These are phyloP conservation scores for Scenedesmus sp. DNA, from an alignment of 163 green algal species.

Conservation along the genomic window DNA sequence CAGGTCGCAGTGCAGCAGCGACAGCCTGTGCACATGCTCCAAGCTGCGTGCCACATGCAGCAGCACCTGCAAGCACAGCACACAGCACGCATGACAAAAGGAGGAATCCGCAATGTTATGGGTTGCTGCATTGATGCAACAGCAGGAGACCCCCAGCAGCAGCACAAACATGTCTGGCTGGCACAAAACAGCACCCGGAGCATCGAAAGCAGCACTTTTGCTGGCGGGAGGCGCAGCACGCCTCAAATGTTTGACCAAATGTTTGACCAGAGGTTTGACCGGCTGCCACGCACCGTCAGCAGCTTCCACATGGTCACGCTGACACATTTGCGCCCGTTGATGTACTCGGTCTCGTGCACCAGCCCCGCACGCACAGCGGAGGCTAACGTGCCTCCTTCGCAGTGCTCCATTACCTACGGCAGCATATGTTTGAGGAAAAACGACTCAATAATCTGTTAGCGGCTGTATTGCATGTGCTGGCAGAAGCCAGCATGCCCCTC, in stretches of 20 bases:
- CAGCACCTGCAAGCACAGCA: neutral
- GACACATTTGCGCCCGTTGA: neutral
- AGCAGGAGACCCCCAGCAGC: neutral
- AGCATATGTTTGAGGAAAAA: neutral
- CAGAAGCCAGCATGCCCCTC: no score
- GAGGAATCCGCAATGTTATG: neutral
- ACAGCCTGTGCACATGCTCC: neutral
- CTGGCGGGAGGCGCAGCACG: no score
- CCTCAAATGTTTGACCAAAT: no score
- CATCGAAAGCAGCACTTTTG: no score
- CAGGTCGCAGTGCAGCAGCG: constrained; percentile 16
- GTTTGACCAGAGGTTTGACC: no score
- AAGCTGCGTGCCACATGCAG: constrained; percentile 3
- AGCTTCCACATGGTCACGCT: neutral
- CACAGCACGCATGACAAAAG: neutral
- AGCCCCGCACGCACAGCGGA: neutral
- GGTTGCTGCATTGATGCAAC: neutral
- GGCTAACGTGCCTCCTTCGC: neutral
- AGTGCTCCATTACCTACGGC: neutral
- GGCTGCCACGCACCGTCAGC: neutral
- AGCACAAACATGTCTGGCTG: no score
- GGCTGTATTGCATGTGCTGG: neutral
- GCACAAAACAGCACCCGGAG: no score
- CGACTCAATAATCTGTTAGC: neutral
- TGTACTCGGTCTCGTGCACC: neutral